These are phyloP conservation scores for Plasmodium billcollinsi DNA, from an alignment of 169 alveolate species.

Conservation along the genomic window DNA sequence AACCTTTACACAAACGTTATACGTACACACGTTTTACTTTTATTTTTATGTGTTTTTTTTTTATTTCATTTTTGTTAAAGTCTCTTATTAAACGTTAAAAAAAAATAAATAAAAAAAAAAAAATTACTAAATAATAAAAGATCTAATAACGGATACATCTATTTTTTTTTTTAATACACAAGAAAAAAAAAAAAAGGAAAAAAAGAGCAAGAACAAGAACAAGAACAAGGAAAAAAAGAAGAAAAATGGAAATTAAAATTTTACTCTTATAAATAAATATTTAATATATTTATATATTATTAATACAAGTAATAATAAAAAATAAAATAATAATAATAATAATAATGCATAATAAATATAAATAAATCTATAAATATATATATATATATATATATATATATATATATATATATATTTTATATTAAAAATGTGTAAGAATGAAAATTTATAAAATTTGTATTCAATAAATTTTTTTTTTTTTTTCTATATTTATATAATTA, in stretches of 20 bases:
- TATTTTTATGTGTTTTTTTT: not conserved
- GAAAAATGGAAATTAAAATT: no score
- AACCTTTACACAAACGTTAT: no score
- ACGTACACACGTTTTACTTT: slow-evolving; percentile 3
- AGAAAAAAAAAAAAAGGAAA: slow-evolving; percentile 19
- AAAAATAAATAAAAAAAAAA: not conserved
- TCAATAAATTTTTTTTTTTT: no score
- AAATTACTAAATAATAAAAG: not conserved
- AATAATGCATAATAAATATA: not conserved
- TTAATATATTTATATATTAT: no score
- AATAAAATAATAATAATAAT: no score
- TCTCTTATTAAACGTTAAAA: slow-evolving; percentile 11
- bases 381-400: slow-evolving; percentile 1
- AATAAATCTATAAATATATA: not conserved
- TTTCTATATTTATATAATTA: no score
- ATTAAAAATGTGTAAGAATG: no score
- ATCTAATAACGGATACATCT: not conserved
- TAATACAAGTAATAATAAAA: no score
- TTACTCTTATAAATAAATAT: no score
- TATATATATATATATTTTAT: not conserved
- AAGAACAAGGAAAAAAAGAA: no score
- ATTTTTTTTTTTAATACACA: slow-evolving; percentile 47
- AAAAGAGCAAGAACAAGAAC: not conserved
- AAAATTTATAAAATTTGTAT: no score
- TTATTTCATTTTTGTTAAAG: not conserved